These are phyloP conservation scores for Favolaschia claudopus DNA, from an alignment of 768 basidiomycete genomes.

Conservation along the genomic window DNA sequence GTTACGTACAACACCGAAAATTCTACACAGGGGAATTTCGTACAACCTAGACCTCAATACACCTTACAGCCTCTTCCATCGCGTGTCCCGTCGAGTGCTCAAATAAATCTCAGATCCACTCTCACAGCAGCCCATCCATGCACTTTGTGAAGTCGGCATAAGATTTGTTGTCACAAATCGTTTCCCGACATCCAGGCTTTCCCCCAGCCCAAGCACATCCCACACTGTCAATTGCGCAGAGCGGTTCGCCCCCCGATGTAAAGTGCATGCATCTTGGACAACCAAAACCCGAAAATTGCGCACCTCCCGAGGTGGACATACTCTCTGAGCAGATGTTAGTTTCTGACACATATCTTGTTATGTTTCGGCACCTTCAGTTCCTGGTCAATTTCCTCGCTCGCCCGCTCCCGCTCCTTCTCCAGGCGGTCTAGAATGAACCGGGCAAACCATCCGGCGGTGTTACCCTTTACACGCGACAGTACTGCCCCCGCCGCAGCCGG, in stretches of 20 bases:
- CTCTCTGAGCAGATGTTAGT: constrained; percentile 42
- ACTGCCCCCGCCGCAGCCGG: constrained; percentile 50
- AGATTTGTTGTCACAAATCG: constrained; percentile 80
- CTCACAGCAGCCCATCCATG: constrained; percentile 73
- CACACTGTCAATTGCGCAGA: constrained; percentile 84
- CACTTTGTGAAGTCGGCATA: constrained; percentile 66
- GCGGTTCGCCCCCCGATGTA: constrained; percentile 58
- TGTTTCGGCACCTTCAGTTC: constrained; percentile 81
- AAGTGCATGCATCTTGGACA: constrained; percentile 67
- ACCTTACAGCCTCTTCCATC: constrained; percentile 55
- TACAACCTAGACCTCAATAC: not conserved
- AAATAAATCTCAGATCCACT: constrained; percentile 75
- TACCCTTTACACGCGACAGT: constrained; percentile 47
- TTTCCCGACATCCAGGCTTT: constrained; percentile 66
- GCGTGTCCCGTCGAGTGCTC: constrained; percentile 68
- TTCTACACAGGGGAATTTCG: not conserved
- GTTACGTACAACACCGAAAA: too few species aligned
- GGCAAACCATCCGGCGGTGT: constrained; percentile 72
- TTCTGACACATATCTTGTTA: too few species aligned
- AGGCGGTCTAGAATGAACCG: constrained; percentile 56
- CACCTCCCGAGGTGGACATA: constrained; percentile 78
- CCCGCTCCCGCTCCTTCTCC: constrained; percentile 55
- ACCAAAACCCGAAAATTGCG: constrained; percentile 79
- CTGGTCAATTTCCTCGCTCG: constrained; percentile 68
- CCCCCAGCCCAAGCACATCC: constrained; percentile 70